Evolutionary conservation across 2,329 filamentous ascomycete genomes (phyloP).

Genomic region (Curvularia spicifera): DNA sequence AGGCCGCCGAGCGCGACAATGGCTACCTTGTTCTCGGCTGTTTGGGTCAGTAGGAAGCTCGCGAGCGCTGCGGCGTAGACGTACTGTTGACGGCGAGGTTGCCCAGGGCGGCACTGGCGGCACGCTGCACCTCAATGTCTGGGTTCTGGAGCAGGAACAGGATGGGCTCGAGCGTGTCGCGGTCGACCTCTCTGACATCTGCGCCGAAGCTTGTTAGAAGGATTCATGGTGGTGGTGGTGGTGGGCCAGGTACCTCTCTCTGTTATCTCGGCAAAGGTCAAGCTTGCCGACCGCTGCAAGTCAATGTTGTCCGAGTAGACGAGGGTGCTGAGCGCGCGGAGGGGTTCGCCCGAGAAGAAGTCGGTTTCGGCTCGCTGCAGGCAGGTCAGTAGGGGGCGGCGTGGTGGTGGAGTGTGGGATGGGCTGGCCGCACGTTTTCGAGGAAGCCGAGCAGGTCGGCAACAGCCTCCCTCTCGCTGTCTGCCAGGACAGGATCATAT

Average conservation of each 20-base stretch:
- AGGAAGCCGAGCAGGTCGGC: conserved; percentile 94
- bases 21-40: conserved; percentile 96
- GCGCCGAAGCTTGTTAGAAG: conserved; percentile 24
- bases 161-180: conserved; percentile 93
- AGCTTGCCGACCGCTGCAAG: conserved; percentile 92
- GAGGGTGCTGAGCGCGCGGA: conserved; percentile 90
- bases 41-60: conserved; percentile 51
- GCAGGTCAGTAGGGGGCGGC: conserved; percentile 42
- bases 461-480: conserved; percentile 95
- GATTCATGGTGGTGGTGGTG: not conserved
- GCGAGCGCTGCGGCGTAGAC: conserved; percentile 13
- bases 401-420: conserved; percentile 1
- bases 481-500: conserved; percentile 73
- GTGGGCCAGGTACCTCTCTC: conserved; percentile 75
- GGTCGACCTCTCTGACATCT: conserved; percentile 97
- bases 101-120: conserved; percentile 92
- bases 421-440: conserved; percentile 75
- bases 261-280: conserved; percentile 98
- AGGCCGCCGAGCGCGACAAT: conserved; percentile 93
- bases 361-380: conserved; percentile 89
- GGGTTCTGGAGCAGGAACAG: conserved; percentile 92
- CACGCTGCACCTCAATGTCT: conserved; percentile 96
- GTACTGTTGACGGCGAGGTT: conserved; percentile 97
- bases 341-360: conserved; percentile 95
- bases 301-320: conserved; percentile 99